Conservation (phyloP, 805 yeast species). For the Cyberlindnera nakhonratchasimensis region DNA sequence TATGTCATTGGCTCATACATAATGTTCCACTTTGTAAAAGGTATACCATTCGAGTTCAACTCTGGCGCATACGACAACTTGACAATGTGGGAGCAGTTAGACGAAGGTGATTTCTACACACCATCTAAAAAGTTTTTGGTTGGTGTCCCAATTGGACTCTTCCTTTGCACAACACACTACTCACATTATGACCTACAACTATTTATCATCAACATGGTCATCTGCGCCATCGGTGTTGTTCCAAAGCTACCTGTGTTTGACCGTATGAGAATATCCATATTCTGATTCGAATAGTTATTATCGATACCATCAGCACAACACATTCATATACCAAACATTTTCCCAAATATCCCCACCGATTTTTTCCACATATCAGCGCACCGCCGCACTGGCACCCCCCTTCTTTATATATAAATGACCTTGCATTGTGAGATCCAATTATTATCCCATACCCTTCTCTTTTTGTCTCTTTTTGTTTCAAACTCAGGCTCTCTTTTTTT, state of each 20-base stretch:
- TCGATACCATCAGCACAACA: too few species aligned
- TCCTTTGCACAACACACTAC: conserved; percentile 85
- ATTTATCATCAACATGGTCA: conserved; percentile 68
- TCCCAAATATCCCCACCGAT: too few species aligned
- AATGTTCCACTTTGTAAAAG: conserved; percentile 95
- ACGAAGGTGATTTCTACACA: conserved; percentile 94
- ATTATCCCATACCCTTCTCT: background rate
- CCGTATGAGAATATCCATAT: conserved; percentile 57
- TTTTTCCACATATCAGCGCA: too few species aligned
- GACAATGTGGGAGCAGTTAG: conserved; percentile 98
- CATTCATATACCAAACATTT: background rate
- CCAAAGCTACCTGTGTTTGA: conserved; percentile 88
- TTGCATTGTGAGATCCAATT: background rate
- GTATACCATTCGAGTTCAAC: conserved; percentile 96
- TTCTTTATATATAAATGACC: background rate
- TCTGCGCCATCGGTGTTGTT: conserved; percentile 82
- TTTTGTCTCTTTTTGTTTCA: background rate
- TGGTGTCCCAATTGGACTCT: conserved; percentile 88
- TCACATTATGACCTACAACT: conserved; percentile 76
- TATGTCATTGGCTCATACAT: conserved; percentile 89
- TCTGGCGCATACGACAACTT: conserved; percentile 93
- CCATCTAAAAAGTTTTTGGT: conserved; percentile 92
- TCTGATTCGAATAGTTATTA: conserved; percentile 10
- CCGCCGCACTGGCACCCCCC: too few species aligned
- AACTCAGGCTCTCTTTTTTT: background rate